Evolutionary conservation across 345 rosid species (phyloP).

Genomic region (Populus deltoides): DNA sequence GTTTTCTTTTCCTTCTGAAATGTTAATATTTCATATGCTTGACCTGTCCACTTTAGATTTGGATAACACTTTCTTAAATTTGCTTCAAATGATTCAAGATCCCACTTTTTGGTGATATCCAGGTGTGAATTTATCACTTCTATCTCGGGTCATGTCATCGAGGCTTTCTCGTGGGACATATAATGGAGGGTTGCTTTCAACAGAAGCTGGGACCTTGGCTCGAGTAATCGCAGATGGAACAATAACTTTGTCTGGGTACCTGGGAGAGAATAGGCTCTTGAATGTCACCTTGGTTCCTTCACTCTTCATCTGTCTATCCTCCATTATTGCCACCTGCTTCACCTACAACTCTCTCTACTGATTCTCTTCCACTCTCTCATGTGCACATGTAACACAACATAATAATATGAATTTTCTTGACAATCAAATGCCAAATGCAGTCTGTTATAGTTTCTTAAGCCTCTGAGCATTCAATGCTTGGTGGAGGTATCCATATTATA

Average conservation of each 20-base stretch:
- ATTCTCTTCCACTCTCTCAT: constrained; percentile 1
- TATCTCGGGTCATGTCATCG: constrained; percentile 57
- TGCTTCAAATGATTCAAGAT: background rate
- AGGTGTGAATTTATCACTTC: constrained; percentile 58
- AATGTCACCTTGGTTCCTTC: constrained; percentile 52
- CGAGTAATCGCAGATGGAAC: constrained; percentile 64
- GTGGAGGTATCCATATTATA: no score
- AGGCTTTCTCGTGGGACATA: constrained; percentile 57
- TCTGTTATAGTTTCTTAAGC: background rate
- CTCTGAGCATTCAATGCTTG: no score
- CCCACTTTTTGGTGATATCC: background rate
- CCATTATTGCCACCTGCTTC: constrained; percentile 50
- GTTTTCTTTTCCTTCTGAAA: background rate
- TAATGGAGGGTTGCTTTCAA: constrained; percentile 58
- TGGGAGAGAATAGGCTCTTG: constrained; percentile 41
- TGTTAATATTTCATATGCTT: background rate
- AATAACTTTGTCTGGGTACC: constrained; percentile 46
- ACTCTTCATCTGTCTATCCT: constrained; percentile 43
- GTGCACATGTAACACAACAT: constrained; percentile 4
- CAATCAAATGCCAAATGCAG: background rate
- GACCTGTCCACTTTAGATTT: background rate
- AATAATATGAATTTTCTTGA: background rate
- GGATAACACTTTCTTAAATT: background rate
- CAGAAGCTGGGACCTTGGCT: constrained; percentile 61
- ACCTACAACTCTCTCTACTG: constrained; percentile 53